A percentile compares a stretch with the other conserved stretches of the same genome.
phyloP scores from a whole-genome alignment of 139 green algal genomes.

The Micractinium sp. region DNA sequence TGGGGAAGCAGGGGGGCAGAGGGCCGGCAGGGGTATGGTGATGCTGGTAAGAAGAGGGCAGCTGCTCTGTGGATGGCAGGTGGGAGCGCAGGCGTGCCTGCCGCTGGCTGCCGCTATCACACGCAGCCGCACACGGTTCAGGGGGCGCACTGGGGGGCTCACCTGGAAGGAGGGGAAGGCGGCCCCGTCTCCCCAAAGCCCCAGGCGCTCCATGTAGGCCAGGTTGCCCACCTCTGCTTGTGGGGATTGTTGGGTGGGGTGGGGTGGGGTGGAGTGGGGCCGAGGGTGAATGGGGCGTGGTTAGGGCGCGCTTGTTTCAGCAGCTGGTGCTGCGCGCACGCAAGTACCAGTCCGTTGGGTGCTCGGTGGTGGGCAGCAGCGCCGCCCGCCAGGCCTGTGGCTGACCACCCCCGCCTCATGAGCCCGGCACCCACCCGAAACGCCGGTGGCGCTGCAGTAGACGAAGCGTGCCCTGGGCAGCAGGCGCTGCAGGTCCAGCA shows the following conservation, averaged over 20 bases:
- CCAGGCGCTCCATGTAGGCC: conserved; percentile 83
- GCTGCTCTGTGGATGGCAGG: too few species aligned
- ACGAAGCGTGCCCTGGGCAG: conserved; percentile 80
- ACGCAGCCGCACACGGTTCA: too few species aligned
- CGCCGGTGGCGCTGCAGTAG: conserved; percentile 81
- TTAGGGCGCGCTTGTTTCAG: too few species aligned
- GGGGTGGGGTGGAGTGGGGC: background rate
- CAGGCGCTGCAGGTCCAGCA: conserved; percentile 76
- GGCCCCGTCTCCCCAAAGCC: conserved; percentile 79
- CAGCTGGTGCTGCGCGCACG: too few species aligned
- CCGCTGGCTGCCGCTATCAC: too few species aligned
- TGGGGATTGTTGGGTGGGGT: conserved; percentile 41
- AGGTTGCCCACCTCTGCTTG: conserved; percentile 75
- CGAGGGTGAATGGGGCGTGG: too few species aligned
- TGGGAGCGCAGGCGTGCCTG: too few species aligned
- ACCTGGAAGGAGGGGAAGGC: conserved; percentile 64
- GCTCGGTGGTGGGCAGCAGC: too few species aligned
- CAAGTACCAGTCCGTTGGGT: too few species aligned
- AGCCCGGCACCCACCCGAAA: conserved; percentile 13
- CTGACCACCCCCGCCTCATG: background rate
- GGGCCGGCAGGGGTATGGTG: background rate
- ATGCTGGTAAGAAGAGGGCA: background rate
- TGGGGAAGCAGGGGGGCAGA: background rate
- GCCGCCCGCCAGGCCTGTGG: background rate
- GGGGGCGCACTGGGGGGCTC: too few species aligned